Evolutionary conservation across 768 basidiomycete species (phyloP), one percentile per base, ranked within the genome.

Genomic region (Pluteus cervinus): DNA sequence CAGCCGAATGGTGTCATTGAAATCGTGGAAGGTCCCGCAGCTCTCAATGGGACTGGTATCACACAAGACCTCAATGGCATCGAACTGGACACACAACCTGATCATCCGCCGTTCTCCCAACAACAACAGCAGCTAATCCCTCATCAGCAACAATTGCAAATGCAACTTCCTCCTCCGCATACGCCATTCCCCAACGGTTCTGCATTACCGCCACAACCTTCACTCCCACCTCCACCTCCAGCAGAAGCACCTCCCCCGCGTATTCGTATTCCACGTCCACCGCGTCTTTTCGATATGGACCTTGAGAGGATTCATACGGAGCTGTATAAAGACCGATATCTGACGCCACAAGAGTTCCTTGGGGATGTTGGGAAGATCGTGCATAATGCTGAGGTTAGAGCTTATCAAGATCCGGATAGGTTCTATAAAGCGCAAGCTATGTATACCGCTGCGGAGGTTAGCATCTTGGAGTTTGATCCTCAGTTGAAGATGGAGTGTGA

Each of bases 271-370:
- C n/a, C n/a, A n/a, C n/a, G n/a, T n/a, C n/a, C 29, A 29, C 76
- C 76, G 7, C 66, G 65, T 6, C 62, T 92, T 12, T 87, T 76
- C 53, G 80, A 93, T 51, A 82, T 97, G 71, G 92, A 97, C 56
- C 68, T 98, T 24, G 96, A 98, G 51, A 78, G 75, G 45, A 90
- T 99, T 76, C 86, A 93, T 49, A 65, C 69, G 16, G 80, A 87
- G 38, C 68, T 99, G 15, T 90, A 87, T 67, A 81, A 77, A 53
- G 79, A 79, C 26, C 77, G 79, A 26, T 99, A 98, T 55, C 75
- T 89, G 20, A 90, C 89, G 0, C 86, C 89, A 0, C 76, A 81
- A 40, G 82, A 88, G 39, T 96, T 99, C 67, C 72, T 97, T 6
- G 75, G 81, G 31, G 86, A 90, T 47, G 71, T 91, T 39, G 70